Evolutionary conservation across 148 eudicot species (phyloP), one percentile per base, ranked within the genome.

Genomic region (Chenopodium quinoa): DNA sequence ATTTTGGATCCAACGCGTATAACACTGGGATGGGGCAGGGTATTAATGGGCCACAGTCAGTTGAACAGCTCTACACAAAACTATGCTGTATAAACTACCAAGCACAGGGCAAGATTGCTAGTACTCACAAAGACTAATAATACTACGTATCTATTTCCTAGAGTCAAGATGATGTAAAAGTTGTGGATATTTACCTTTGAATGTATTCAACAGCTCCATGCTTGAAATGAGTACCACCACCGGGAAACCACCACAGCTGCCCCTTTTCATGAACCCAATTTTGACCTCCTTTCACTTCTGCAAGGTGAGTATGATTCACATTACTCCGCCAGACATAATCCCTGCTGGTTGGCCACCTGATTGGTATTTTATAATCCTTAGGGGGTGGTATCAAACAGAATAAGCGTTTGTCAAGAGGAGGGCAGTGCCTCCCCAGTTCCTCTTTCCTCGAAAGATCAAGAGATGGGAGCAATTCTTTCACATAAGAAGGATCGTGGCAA

Each of bases 171-270:
- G 37, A 73, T 8, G 22, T 9, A 27, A 68, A 67, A 20, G 3
- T 40, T 19, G 31, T 63, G 67, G 52, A 78, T 44, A 32, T 44
- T 48, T 84, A 94, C 99, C 99, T 94, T 80, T 94, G 81, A 72
- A 97, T 97, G 78, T 97, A 97, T 84, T 97, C 99, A 19, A 90
- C 40, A 78, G 99, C 98, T 82, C 99, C 98, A 77, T 92, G 94
- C 90, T 97, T 97, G 82, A 97, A 97, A 90, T 97, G 98, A 71
- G 99, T 97, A 81, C 98, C 99, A 75, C 99, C 99, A 76, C 99
- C 99, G 13, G 98, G 97, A 81, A 97, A 97, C 97, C 97, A 97
- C 99, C 99, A 94, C 5, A 94, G 68, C 37, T 89, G 87, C 83
- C 81, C 90, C 83, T 89, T 92, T 73, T 88, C 93, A 75, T 96